phyloP scores from a whole-genome alignment of 2,329 filamentous ascomycete species.

The Fusarium sp. region DNA sequence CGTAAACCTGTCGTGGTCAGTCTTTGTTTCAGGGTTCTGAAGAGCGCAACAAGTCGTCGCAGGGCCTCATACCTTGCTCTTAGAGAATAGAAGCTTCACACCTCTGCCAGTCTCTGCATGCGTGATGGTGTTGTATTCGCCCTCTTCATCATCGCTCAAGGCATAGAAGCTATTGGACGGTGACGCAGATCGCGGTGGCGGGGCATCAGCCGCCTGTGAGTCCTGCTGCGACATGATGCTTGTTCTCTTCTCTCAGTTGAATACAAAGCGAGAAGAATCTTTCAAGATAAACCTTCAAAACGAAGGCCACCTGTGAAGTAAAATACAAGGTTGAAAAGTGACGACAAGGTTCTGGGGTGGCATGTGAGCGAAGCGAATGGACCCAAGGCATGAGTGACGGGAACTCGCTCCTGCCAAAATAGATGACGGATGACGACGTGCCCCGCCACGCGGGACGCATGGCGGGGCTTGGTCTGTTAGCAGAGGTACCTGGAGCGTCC shows the following conservation, averaged over 20 bases:
- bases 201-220: conserved; percentile 34
- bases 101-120: conserved; percentile 81
- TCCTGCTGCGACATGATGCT: conserved; percentile 37
- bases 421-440: conserved; percentile 40
- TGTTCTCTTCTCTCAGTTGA: background rate
- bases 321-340: background rate
- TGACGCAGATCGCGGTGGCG: conserved; percentile 62
- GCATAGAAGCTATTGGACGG: conserved; percentile 93
- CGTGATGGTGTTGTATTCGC: conserved; percentile 92
- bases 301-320: background rate
- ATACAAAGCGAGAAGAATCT: background rate
- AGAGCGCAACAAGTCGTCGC: background rate
- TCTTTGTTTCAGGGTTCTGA: background rate
- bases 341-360: conserved; percentile 8
- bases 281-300: background rate
- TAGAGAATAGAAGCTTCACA: conserved; percentile 93
- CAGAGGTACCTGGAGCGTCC: conserved; percentile 19
- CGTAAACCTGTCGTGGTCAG: conserved; percentile 76
- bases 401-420: conserved; percentile 27
- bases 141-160: conserved; percentile 95
- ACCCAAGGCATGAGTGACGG: conserved; percentile 5
- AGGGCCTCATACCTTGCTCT: conserved; percentile 81
- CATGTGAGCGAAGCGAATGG: conserved; percentile 28
- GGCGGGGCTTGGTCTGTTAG: conserved; percentile 11
- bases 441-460: conserved; percentile 32